Evolutionary conservation across 2,329 filamentous ascomycete species (phyloP), one percentile per base, ranked within the genome.

Genomic region (Stagonosporopsis tanaceti): DNA sequence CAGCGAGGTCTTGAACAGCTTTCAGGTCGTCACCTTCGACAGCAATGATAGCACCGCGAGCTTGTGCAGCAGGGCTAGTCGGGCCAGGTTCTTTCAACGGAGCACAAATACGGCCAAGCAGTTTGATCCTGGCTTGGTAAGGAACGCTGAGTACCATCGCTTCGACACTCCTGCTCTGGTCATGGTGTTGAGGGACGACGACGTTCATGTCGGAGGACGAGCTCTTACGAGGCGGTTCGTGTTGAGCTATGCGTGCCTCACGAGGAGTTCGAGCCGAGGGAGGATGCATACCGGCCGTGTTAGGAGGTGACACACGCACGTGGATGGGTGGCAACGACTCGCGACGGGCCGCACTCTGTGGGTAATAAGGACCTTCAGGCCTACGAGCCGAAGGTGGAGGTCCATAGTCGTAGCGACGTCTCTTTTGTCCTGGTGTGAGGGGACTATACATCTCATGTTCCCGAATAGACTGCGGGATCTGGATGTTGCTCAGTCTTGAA

Each of bases 1-100:
- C 81, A 52, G 89, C 84, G 20, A 97, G 85, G 17, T 85, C 83
- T 3, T 82, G 78, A 3, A 91, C 87, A 4, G 91, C 85, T 9
- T 84, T 81, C 1, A 79, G 74, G 55, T 89, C 85, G 17, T 89
- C 83, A 0, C 93, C 93, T 75, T 98, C 94, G 27, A 98, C 80
- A 0, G 91, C 89, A 60, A 98, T 88, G 35, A 97, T 85, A 0
- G 90, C 86, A 0, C 94, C 93, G n/a, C 93, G 85, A 6, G 81
- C 20, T 64, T 67, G 80, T 77, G 57, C 76, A 8, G 63, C 64
- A 2, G 71, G 65, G 17, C 63, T 71, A 6, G 62, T 59, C 6
- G 62, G 59, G 7, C 64, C 63, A 20, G 67, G 63, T 2, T 68
- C 67, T 47, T 72, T 73, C 14, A 91, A 80, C 0, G 91, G 87